These are phyloP conservation scores for Calonectria pteridis DNA, from an alignment of 2,329 filamentous ascomycete genomes.

Conservation along the genomic window DNA sequence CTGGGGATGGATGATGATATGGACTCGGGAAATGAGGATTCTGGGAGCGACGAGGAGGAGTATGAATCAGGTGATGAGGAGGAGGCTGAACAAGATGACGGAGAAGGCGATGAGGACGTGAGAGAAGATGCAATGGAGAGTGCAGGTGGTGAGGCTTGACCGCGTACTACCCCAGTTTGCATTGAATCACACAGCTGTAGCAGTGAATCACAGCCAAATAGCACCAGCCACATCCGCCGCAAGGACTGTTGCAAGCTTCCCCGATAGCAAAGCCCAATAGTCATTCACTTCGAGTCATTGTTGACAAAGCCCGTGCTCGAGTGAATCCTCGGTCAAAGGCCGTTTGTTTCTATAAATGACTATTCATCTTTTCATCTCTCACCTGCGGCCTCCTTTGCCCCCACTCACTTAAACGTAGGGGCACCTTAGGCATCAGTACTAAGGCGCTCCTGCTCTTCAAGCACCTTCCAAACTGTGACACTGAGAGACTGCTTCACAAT, in stretches of 20 bases:
- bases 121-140: slow-evolving; percentile 20
- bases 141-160: not conserved
- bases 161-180: not conserved
- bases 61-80: slow-evolving; percentile 43
- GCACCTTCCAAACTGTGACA: not conserved
- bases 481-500: not conserved
- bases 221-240: not conserved
- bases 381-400: not conserved
- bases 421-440: not conserved
- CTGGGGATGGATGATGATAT: slow-evolving; percentile 39
- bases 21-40: slow-evolving; percentile 44
- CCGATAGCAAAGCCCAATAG: not conserved
- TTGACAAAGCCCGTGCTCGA: not conserved
- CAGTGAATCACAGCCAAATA: not conserved
- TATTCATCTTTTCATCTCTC: not conserved
- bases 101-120: not conserved
- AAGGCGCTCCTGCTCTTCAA: not conserved
- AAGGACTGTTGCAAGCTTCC: not conserved
- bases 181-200: not conserved
- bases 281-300: not conserved
- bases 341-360: not conserved
- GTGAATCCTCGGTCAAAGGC: not conserved
- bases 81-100: slow-evolving; percentile 31
- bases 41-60: slow-evolving; percentile 43
- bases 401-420: not conserved